Evolutionary conservation across 331 rosid genomes (phyloP), one percentile per base, ranked within the genome.

Genomic region (Arachis monticola): DNA sequence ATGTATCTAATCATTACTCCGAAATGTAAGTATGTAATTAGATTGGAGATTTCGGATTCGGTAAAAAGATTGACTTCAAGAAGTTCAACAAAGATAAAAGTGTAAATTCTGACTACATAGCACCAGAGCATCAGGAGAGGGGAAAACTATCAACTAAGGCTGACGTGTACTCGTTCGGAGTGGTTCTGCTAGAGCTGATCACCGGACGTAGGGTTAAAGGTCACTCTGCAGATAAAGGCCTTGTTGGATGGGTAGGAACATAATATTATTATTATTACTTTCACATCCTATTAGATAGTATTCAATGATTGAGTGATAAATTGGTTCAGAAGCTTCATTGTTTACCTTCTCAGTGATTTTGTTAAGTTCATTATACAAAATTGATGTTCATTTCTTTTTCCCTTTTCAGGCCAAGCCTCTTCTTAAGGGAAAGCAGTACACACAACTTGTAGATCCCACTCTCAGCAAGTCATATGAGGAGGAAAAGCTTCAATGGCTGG

Each of bases 111-210:
- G 84, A 79, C 64, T 82, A 82, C 22, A 0, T 27, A 40, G 89
- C 86, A 30, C 86, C 86, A 2, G 89, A 85, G 60, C 65, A 17
- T 74, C 38, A 10, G 61, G 82, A 73, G 76, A 76, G 65, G 52
- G 73, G 83, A 8, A 82, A 79, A 51, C 27, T 69, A 31, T 76
- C 86, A 65, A 56, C 51, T 10, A 79, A 79, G 77, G 40, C 67
- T 47, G 89, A 85, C 69, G 85, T 79, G 38, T 85, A 85, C 79
- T 82, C 86, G 0, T 85, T 85, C 47, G 89, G 86, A 2, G 57
- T 85, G 74, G 67, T 85, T 69, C 75, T 82, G 57, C 74, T 85
- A 76, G 86, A 82, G 81, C 67, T 85, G 72, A 85, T 85, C 60
- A 64, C 84, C 14, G 86, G 89, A 56, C 14, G 59, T 35, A 85